Base-by-base conservation (phyloP, 176 grass and related monocot species). In the Musa acuminata region DNA sequence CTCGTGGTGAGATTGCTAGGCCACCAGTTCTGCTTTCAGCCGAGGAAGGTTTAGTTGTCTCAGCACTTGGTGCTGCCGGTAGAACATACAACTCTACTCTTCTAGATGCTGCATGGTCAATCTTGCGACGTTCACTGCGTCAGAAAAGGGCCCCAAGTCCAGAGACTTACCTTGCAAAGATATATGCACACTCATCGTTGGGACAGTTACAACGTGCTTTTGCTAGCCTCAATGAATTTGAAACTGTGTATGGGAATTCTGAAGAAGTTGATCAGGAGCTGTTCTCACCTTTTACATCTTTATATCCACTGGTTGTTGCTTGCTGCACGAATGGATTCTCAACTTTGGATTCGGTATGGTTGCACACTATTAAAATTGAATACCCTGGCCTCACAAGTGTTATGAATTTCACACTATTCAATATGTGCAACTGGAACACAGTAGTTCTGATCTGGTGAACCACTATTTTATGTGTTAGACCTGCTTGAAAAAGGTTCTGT, bases 151-250 rank as follows among this genome's bases (percentile, higher is more conserved):
- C 82, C 72, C 81, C 89, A 52, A 90, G 74, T 64, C 81, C 89
- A 79, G 89, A 86, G 77, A 48, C 81, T 69, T 92, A 90, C 67
- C 87, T 92, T 78, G 81, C 87, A 63, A 92, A 92, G 83, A 96
- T 96, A 80, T 92, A 84, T 79, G 89, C 93, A 58, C 81, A 90
- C 76, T 89, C 89, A 62, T 88, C 87, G 51, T 81, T 92, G 73
- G 93, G 89, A 26, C 85, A 92, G 68, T 84, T 96, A 75, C 85
- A 90, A 69, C 84, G 86, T 55, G 90, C 93, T 83, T 90, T 96
- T 69, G 82, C 78, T 55, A 87, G 83, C 17, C 72, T 96, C 52
- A 87, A 74, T 72, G 89, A 96, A 79, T 83, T 92, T 86, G 89
- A 92, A 80, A 90, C 83, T 85, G 85, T 83, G 72, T 92, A 92